Conservation (phyloP, 768 basidiomycete genomes). For the Pulveroboletus sp. region DNA sequence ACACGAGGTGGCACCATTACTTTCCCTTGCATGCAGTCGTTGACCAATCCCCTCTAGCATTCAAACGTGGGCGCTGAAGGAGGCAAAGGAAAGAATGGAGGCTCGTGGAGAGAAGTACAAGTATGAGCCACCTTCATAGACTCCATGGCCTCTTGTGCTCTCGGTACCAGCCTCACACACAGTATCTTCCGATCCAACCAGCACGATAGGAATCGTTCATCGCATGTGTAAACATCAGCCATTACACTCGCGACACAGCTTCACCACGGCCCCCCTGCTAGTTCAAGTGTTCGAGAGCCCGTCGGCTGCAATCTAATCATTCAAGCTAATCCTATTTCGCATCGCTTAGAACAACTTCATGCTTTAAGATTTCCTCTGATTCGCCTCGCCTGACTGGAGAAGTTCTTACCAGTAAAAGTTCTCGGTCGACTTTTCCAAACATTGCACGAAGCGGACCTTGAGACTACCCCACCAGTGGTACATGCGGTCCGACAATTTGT, state of each 20-base stretch:
- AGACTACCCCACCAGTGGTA: too few species aligned
- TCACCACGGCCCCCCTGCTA: too few species aligned
- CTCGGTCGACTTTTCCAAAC: too few species aligned
- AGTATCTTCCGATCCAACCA: background rate
- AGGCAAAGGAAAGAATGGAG: conserved; percentile 88
- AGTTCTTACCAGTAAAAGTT: too few species aligned
- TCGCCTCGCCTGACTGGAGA: too few species aligned
- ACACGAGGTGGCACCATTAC: conserved; percentile 65
- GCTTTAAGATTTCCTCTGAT: background rate
- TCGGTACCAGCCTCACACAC: conserved; percentile 1
- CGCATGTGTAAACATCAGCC: background rate
- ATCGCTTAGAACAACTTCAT: background rate
- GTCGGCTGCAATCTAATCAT: too few species aligned
- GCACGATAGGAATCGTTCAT: background rate
- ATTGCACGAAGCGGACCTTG: too few species aligned
- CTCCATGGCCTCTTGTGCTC: conserved; percentile 1
- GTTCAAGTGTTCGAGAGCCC: too few species aligned
- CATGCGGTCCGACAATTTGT: too few species aligned
- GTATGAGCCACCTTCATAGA: conserved; percentile 57
- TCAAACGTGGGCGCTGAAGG: conserved; percentile 87
- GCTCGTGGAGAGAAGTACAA: conserved; percentile 87
- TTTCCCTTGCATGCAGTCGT: background rate
- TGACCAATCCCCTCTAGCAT: conserved; percentile 47
- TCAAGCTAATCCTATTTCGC: too few species aligned
- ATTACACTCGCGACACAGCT: background rate